These are phyloP conservation scores for Coffea humblotiana DNA, from an alignment of 305 asterid genomes.

Conservation along the genomic window DNA sequence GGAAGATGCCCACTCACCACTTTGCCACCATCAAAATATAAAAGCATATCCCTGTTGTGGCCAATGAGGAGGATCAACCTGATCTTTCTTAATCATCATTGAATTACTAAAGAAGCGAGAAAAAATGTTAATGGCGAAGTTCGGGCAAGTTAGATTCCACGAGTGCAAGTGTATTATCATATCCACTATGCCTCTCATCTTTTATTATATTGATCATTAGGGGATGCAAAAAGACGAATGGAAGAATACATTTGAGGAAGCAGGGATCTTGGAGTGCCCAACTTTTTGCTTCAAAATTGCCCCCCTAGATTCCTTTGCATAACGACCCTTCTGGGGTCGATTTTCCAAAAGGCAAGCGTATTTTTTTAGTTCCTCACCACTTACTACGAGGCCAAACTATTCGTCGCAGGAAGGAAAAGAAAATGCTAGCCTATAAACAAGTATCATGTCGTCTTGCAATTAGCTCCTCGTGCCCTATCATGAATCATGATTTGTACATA, in stretches of 20 bases:
- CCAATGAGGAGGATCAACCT: slow-evolving; percentile 36
- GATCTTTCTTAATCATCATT: slow-evolving; percentile 13
- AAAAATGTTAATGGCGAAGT: slow-evolving; percentile 25
- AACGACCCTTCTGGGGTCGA: slow-evolving; percentile 39
- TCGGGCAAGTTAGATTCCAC: slow-evolving; percentile 45
- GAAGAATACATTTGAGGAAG: slow-evolving; percentile 48
- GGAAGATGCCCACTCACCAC: slow-evolving; percentile 49
- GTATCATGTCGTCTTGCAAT: background rate
- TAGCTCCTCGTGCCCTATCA: background rate
- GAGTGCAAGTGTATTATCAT: background rate
- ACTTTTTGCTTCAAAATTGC: slow-evolving; percentile 37
- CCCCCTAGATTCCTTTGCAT: slow-evolving; percentile 48
- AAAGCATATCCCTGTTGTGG: slow-evolving; percentile 39
- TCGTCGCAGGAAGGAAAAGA: background rate
- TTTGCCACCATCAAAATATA: slow-evolving; percentile 18
- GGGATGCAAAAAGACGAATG: slow-evolving; percentile 26
- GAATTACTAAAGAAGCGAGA: slow-evolving; percentile 16
- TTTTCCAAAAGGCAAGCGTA: slow-evolving; percentile 14
- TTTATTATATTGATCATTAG: slow-evolving; percentile 17
- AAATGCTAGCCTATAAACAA: too few species aligned
- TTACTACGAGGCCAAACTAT: background rate
- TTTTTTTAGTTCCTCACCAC: background rate
- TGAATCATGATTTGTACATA: background rate
- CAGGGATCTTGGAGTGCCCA: slow-evolving; percentile 52
- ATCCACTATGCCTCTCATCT: background rate